phyloP scores from a whole-genome alignment of 306 rosid genomes.

The Castanospermum australe region DNA sequence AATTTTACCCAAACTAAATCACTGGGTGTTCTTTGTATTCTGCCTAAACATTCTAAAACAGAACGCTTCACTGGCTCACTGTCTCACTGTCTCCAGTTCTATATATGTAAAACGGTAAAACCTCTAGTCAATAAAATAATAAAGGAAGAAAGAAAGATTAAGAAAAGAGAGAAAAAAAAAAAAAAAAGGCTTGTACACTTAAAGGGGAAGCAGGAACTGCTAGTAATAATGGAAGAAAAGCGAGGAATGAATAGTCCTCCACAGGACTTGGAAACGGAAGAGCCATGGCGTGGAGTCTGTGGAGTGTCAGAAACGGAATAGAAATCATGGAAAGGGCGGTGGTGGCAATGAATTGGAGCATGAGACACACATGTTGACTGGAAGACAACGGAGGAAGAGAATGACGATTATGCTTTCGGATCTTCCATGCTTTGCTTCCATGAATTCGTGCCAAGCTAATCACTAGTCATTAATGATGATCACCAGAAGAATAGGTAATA shows the following conservation, averaged over 20 bases:
- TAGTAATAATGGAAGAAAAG: not conserved
- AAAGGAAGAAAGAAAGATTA: too few species aligned
- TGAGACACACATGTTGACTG: not conserved
- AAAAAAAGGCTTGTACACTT: not conserved
- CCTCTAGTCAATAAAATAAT: too few species aligned
- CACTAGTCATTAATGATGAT: not conserved
- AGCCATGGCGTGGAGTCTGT: not conserved
- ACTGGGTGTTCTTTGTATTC: too few species aligned
- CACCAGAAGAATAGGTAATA: too few species aligned
- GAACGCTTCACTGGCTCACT: too few species aligned
- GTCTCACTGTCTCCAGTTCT: too few species aligned
- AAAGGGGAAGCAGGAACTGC: not conserved
- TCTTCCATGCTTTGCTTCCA: not conserved
- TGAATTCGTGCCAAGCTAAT: not conserved
- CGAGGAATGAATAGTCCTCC: not conserved
- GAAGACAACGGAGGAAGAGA: not conserved
- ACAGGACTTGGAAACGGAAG: not conserved
- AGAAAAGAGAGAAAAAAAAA: too few species aligned
- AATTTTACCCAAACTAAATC: too few species aligned
- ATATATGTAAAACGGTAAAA: too few species aligned
- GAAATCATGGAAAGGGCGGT: not conserved
- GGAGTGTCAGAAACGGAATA: slow-evolving; percentile 1
- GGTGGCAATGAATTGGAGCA: not conserved
- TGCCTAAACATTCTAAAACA: too few species aligned
- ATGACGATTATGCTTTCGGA: not conserved